A percentile compares a stretch with the other conserved stretches of the same genome.
Evolutionary conservation across 345 rosid species (phyloP).

Genomic region (Punica granatum): DNA sequence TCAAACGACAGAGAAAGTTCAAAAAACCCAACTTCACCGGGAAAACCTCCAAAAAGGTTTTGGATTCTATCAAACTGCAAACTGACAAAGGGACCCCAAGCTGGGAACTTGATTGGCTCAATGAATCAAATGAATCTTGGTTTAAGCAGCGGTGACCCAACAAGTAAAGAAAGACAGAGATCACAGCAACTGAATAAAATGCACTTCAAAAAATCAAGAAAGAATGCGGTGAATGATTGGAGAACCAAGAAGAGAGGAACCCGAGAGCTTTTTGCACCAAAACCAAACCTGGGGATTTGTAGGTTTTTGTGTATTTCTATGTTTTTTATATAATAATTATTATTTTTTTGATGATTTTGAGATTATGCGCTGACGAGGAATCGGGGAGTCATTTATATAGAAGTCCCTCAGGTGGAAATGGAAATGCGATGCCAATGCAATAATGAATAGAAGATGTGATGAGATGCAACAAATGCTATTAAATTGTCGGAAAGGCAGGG

Average conservation of each 20-base stretch:
- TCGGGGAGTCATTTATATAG: neutral
- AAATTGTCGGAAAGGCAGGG: neutral
- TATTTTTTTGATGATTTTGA: neutral
- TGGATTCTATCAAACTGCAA: neutral
- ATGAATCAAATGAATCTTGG: neutral
- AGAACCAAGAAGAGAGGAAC: neutral
- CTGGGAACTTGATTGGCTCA: neutral
- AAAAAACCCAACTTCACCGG: neutral
- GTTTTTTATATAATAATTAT: too few relatives aligned
- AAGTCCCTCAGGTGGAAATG: neutral
- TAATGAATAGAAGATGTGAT: too few relatives aligned
- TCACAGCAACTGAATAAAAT: neutral
- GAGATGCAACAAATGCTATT: neutral
- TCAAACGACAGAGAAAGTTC: neutral
- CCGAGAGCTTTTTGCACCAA: neutral
- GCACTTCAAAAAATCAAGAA: neutral
- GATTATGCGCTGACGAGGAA: neutral
- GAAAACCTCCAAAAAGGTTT: neutral
- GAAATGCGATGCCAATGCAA: too few relatives aligned
- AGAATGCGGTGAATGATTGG: neutral
- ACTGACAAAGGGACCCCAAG: neutral
- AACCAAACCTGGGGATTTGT: neutral
- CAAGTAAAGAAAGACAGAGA: neutral
- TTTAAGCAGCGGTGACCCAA: neutral
- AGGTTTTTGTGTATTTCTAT: neutral